Percentiles rank a stretch among this genome's conserved stretches.
These are phyloP conservation scores for Backusella sp. DNA, from an alignment of 192 early-diverging fungal genomes.

Conservation along the genomic window DNA sequence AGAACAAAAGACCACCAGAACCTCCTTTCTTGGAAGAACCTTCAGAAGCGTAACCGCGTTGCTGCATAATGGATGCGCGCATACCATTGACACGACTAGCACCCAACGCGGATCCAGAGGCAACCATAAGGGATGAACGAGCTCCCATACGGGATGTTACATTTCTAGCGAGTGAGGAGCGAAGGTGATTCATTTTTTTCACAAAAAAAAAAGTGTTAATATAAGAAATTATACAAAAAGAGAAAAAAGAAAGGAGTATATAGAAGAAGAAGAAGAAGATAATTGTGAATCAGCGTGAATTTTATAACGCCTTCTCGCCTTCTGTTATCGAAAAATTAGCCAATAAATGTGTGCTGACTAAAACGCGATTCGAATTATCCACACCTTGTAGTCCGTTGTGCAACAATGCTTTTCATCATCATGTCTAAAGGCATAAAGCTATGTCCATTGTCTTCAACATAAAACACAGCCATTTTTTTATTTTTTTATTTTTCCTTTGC, in stretches of 20 bases:
- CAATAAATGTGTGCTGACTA: slow-evolving; percentile 5
- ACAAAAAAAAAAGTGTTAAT: slow-evolving; percentile 3
- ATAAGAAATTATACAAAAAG: background rate
- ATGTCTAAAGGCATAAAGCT: background rate
- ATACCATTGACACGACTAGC: background rate
- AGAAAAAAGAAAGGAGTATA: slow-evolving; percentile 1
- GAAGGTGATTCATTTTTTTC: slow-evolving; percentile 13
- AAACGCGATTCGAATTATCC: background rate
- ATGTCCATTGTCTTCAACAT: background rate
- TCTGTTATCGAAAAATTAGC: background rate
- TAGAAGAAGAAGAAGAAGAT: background rate
- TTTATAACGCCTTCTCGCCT: background rate
- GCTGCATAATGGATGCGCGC: slow-evolving; percentile 8
- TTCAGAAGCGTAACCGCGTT: slow-evolving; percentile 14
- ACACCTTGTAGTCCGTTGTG: background rate
- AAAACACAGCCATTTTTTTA: background rate
- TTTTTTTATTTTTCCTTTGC: background rate
- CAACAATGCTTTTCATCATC: background rate
- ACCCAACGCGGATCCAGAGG: slow-evolving; percentile 8
- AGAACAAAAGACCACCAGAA: slow-evolving; percentile 12
- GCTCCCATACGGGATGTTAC: slow-evolving; percentile 1
- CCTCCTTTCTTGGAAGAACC: slow-evolving; percentile 7
- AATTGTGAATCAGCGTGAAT: background rate
- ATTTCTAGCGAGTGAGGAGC: slow-evolving; percentile 1
- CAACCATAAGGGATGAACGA: slow-evolving; percentile 4